Percentiles rank a stretch among this genome's conserved stretches.
These are phyloP conservation scores for Xylaria sp. DNA, from an alignment of 2,329 filamentous ascomycete species.

Conservation along the genomic window DNA sequence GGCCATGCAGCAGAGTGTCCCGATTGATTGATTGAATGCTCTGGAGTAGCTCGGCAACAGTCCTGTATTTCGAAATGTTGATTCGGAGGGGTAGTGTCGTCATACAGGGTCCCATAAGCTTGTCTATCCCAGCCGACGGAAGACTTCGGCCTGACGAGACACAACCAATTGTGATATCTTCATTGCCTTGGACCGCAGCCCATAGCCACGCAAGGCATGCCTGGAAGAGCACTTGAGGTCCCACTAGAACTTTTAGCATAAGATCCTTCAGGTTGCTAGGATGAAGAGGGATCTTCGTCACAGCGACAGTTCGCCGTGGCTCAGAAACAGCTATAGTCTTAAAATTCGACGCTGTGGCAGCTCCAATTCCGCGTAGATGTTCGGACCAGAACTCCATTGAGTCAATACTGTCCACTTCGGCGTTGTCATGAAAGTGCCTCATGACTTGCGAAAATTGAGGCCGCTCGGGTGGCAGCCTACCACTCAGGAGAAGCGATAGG, in stretches of 20 bases:
- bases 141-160: slow-evolving; percentile 85
- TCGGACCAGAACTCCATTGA: slow-evolving; percentile 76
- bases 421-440: slow-evolving; percentile 51
- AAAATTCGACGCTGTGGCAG: slow-evolving; percentile 68
- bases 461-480: slow-evolving; percentile 49
- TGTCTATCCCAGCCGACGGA: slow-evolving; percentile 75
- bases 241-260: slow-evolving; percentile 58
- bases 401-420: slow-evolving; percentile 49
- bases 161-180: slow-evolving; percentile 78
- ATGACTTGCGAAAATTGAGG: slow-evolving; percentile 72
- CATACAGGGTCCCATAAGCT: slow-evolving; percentile 82
- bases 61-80: slow-evolving; percentile 62
- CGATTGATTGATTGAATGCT: slow-evolving; percentile 73
- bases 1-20: slow-evolving; percentile 70
- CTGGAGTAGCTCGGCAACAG: slow-evolving; percentile 69
- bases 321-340: slow-evolving; percentile 51
- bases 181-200: slow-evolving; percentile 68
- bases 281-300: slow-evolving; percentile 50
- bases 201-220: slow-evolving; percentile 74
- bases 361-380: slow-evolving; percentile 67
- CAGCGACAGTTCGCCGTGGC: slow-evolving; percentile 44
- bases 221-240: slow-evolving; percentile 80
- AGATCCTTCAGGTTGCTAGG: slow-evolving; percentile 49
- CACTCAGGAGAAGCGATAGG: slow-evolving; percentile 62
- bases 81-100: slow-evolving; percentile 78